Evolutionary conservation across 2,329 filamentous ascomycete species (phyloP).

Genomic region (Diaporthe sp.): DNA sequence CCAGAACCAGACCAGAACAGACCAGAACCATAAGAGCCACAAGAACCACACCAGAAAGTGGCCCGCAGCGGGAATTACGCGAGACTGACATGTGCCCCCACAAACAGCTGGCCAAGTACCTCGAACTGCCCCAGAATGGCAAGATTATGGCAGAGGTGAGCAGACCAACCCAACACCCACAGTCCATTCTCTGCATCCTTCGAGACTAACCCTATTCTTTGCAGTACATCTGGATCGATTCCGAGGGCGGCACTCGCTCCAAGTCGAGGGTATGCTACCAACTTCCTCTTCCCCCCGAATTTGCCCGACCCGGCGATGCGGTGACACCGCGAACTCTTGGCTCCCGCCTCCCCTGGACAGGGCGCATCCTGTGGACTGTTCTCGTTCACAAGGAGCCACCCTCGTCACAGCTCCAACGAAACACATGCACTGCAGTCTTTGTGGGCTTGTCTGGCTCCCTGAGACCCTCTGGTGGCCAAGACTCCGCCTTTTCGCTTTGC

Average conservation of each 20-base stretch:
- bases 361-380: neutral
- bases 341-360: constrained; percentile 33
- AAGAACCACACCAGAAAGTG: neutral
- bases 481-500: constrained; percentile 17
- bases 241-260: constrained; percentile 84
- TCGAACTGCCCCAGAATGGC: constrained; percentile 89
- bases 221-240: constrained; percentile 95
- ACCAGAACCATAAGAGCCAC: neutral
- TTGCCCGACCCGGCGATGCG: constrained; percentile 4
- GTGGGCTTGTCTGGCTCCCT: constrained; percentile 1
- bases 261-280: constrained; percentile 87
- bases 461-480: neutral
- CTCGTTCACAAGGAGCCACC: neutral
- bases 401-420: neutral
- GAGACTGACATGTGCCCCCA: constrained; percentile 34
- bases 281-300: neutral
- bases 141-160: constrained; percentile 76
- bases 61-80: neutral
- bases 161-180: neutral
- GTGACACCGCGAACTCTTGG: constrained; percentile 12
- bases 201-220: neutral
- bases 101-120: constrained; percentile 87
- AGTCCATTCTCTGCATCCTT: neutral
- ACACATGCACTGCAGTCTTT: constrained; percentile 2
- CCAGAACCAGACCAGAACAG: neutral